Base-by-base conservation (phyloP, 1,284 basidiomycete genomes). In the Moesziomyces aphidis region DNA sequence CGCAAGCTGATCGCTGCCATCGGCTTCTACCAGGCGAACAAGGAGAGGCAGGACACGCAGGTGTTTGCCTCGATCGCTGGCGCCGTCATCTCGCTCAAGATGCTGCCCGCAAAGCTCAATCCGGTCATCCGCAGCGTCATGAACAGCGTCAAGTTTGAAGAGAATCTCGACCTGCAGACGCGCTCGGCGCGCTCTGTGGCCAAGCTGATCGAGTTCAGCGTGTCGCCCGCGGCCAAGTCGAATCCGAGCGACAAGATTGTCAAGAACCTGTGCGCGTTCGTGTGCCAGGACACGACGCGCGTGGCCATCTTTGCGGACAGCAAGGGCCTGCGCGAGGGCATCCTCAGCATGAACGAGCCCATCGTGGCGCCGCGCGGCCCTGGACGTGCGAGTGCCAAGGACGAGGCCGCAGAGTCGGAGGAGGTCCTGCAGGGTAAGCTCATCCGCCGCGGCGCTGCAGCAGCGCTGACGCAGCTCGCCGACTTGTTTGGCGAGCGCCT, bases 121-220 rank as follows among this genome's bases (percentile, higher is more conserved):
- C 96, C 93, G 0, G 91, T 99, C 49, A 95, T 99, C 56, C 94
- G 97, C 85, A 94, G 93, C 43, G 91, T 99, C 74, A 99, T 98
- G 92, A 97, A 96, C 75, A 94, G 94, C 42, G 92, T 99, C 87
- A 99, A 98, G 43, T 68, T 67, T 50, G 91, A 83, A 94, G 92
- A 94, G 77, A 97, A 96, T 73, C 66, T 90, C 34, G 91, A 97
- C 76, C 88, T 99, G 11, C 97, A 99, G 85, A 89, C 87, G n/a
- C 91, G 95, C 28, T 94, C 94, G 0, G 95, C 97, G 0, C 88
- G 88, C 0, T 91, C 94, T 0, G 91, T 99, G 8, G 93, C 94
- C 13, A 89, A 90, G 5, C 93, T 99, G 85, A 89, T 99, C 66
- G 90, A 91, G 51, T 93, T 93, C 81, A 7, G 92, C 85, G 89